Evolutionary conservation across 805 yeast species (phyloP).

Genomic region (Candida ovalis): DNA sequence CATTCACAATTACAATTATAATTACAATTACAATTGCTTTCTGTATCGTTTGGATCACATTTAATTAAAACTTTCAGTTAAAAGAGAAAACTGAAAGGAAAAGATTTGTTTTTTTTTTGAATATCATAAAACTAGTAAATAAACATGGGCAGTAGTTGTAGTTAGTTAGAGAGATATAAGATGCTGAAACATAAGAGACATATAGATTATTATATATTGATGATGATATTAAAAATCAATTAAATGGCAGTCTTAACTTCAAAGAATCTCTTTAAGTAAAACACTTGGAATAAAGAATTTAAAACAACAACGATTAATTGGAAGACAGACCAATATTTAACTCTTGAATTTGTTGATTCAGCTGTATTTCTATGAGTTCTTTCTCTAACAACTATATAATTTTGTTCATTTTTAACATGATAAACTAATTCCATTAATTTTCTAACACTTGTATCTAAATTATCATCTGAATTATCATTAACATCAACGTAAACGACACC

Average conservation of each 20-base stretch:
- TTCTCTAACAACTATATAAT: slow-evolving; percentile 92
- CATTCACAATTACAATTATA: too few relatives aligned
- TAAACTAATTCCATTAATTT: slow-evolving; percentile 69
- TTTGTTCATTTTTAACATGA: slow-evolving; percentile 89
- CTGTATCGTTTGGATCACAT: too few relatives aligned
- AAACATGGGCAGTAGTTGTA: too few relatives aligned
- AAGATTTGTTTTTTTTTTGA: too few relatives aligned
- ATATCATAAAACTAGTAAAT: not conserved
- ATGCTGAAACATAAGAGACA: not conserved
- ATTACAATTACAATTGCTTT: too few relatives aligned
- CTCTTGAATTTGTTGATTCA: slow-evolving; percentile 93
- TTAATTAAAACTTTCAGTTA: too few relatives aligned
- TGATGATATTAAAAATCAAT: too few relatives aligned
- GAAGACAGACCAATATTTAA: slow-evolving; percentile 96
- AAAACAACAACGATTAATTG: slow-evolving; percentile 82
- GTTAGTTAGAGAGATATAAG: too few relatives aligned
- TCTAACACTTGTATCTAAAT: slow-evolving; percentile 80
- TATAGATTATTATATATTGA: not conserved
- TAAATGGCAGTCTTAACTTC: slow-evolving; percentile 90
- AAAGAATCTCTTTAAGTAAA: slow-evolving; percentile 89
- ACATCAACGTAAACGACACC: slow-evolving; percentile 85
- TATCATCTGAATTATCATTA: slow-evolving; percentile 61
- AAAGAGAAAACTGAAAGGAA: too few relatives aligned
- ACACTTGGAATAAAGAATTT: slow-evolving; percentile 89
- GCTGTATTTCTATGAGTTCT: slow-evolving; percentile 98